Conservation (phyloP, 768 basidiomycete species). For the Omphalotus guepiniiformis region DNA sequence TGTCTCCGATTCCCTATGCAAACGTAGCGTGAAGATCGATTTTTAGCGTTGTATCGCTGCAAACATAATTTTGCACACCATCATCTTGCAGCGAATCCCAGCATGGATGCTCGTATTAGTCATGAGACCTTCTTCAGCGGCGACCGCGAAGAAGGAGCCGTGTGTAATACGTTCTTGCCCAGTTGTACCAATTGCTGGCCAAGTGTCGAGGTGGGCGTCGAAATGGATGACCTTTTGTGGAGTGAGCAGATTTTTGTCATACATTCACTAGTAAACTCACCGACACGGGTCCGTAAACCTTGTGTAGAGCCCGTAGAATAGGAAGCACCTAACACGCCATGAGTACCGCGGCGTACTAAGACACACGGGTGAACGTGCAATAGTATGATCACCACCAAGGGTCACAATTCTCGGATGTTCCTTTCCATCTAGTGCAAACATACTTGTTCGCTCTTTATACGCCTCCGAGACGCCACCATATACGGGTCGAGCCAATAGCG, state of each 20-base stretch:
- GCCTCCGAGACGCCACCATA: constrained; percentile 18
- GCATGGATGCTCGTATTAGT: constrained; percentile 63
- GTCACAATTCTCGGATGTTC: constrained; percentile 63
- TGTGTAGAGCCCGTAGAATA: constrained; percentile 64
- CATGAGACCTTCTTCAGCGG: constrained; percentile 56
- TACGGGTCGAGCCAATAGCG: constrained; percentile 49
- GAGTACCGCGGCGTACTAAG: not conserved
- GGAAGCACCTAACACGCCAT: constrained; percentile 44
- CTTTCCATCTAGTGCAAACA: constrained; percentile 46
- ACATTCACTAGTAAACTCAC: constrained; percentile 50
- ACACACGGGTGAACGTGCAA: constrained; percentile 30
- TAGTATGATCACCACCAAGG: constrained; percentile 71
- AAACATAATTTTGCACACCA: not conserved
- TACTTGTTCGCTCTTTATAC: constrained; percentile 20
- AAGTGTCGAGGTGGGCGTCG: constrained; percentile 62
- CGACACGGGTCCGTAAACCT: constrained; percentile 62
- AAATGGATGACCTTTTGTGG: constrained; percentile 59
- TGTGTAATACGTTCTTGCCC: constrained; percentile 54
- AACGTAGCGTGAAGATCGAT: not conserved
- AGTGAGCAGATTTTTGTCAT: constrained; percentile 57
- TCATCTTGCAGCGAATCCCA: constrained; percentile 62
- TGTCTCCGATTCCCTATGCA: constrained; percentile 39
- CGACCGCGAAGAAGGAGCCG: constrained; percentile 65
- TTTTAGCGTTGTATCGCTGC: constrained; percentile 16
- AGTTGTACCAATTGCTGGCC: constrained; percentile 33